A percentile compares a stretch with the other conserved stretches of the same genome.
Conservation (phyloP, 1,139 yeast species). For the Diutina ranongensis region DNA sequence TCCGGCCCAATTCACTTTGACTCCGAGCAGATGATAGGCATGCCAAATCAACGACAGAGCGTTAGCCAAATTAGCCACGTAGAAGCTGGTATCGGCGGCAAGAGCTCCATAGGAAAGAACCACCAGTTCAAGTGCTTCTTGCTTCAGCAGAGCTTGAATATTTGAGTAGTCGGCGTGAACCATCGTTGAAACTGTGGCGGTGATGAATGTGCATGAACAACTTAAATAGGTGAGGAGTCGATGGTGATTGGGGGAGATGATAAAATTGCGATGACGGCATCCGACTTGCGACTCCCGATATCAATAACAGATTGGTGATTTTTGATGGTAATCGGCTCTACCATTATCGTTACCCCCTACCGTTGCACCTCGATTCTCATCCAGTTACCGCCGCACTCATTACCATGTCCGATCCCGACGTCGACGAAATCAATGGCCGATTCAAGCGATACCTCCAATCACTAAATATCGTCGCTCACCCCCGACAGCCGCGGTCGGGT, state of each 20-base stretch:
- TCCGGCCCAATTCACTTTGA: constrained; percentile 84
- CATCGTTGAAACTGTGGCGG: background rate
- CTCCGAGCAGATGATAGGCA: constrained; percentile 53
- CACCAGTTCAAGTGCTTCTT: constrained; percentile 49
- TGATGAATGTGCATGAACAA: background rate
- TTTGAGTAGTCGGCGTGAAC: constrained; percentile 58
- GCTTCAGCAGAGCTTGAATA: constrained; percentile 30
- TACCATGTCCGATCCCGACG: background rate
- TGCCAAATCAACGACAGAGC: constrained; percentile 83
- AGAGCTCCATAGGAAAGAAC: constrained; percentile 57
- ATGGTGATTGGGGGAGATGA: background rate
- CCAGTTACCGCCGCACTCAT: too few relatives aligned
- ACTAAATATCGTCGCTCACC: background rate
- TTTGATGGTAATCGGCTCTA: too few relatives aligned
- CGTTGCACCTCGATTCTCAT: background rate
- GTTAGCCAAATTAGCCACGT: constrained; percentile 86
- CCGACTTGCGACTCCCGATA: too few relatives aligned
- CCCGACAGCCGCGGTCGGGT: background rate
- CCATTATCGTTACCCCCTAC: background rate
- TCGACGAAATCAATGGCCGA: background rate
- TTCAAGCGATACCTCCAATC: background rate
- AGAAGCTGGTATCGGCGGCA: constrained; percentile 49
- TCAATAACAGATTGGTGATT: too few relatives aligned
- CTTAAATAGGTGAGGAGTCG: too few relatives aligned
- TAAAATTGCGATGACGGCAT: background rate